phyloP scores from a whole-genome alignment of 768 basidiomycete species.

The Psilocybe azurescens region DNA sequence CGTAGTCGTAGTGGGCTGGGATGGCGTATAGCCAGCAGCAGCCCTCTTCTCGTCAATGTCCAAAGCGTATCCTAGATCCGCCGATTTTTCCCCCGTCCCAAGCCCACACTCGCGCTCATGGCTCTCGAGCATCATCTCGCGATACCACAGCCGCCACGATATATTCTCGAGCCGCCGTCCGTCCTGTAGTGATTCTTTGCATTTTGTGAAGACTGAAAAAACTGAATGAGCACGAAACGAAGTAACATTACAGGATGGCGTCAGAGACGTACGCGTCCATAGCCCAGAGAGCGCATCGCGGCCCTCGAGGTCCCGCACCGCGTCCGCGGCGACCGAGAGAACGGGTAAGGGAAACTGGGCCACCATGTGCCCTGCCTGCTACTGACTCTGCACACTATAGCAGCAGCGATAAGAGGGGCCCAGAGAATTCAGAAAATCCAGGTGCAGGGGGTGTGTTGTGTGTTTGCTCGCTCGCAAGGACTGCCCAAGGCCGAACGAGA shows the following conservation, averaged over 20 bases:
- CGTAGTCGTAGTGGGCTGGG: neutral
- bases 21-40: neutral
- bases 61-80: neutral
- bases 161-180: conserved; percentile 88
- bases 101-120: conserved; percentile 26
- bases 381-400: conserved; percentile 1
- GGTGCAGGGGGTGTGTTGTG: neutral
- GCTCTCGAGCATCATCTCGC: conserved; percentile 53
- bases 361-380: conserved; percentile 9
- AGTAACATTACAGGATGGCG: conserved; percentile 2
- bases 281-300: conserved; percentile 68
- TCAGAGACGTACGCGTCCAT: conserved; percentile 62
- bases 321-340: conserved; percentile 69
- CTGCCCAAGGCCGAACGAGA: neutral
- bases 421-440: neutral
- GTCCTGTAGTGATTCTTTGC: conserved; percentile 78
- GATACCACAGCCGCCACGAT: conserved; percentile 85
- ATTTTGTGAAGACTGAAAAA: conserved; percentile 78
- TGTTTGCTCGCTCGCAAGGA: neutral
- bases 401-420: neutral
- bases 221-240: neutral
- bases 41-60: conserved; percentile 7
- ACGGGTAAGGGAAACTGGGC: conserved; percentile 62
- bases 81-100: conserved; percentile 1
- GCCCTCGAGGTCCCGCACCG: conserved; percentile 70